Evolutionary conservation across 177 flowering plant species (phyloP).

Genomic region (Vitis hybrid): DNA sequence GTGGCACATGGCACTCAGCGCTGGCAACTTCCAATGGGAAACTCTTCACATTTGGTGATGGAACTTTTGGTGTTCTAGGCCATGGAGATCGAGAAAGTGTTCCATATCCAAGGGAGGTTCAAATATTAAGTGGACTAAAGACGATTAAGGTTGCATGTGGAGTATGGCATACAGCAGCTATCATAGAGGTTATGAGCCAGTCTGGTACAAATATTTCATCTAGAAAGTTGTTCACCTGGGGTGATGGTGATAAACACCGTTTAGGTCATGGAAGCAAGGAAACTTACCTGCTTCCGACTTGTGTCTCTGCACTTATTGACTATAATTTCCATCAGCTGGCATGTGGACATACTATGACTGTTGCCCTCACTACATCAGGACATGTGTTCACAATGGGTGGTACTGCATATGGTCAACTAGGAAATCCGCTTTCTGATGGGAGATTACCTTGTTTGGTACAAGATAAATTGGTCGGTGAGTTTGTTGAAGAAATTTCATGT

Average conservation of each 20-base stretch:
- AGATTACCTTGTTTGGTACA: constrained; percentile 38
- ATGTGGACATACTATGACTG: constrained; percentile 47
- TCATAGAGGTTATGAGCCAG: constrained; percentile 40
- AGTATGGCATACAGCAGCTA: constrained; percentile 55
- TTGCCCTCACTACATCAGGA: constrained; percentile 55
- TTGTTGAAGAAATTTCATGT: constrained; percentile 54
- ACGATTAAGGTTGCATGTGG: constrained; percentile 49
- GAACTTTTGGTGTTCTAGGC: constrained; percentile 46
- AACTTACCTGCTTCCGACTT: constrained; percentile 37
- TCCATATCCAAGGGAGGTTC: constrained; percentile 40
- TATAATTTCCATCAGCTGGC: constrained; percentile 49
- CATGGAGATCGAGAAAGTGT: constrained; percentile 45
- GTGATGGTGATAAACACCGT: constrained; percentile 49
- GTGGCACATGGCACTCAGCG: constrained; percentile 54
- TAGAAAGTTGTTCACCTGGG: constrained; percentile 54
- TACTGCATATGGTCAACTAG: constrained; percentile 46
- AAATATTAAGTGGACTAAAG: constrained; percentile 32
- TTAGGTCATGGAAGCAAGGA: constrained; percentile 53
- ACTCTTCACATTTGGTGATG: constrained; percentile 49
- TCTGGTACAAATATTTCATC: constrained; percentile 30
- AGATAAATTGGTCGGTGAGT: constrained; percentile 45
- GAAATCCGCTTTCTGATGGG: constrained; percentile 42
- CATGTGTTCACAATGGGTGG: constrained; percentile 57
- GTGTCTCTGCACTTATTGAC: constrained; percentile 46
- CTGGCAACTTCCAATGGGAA: constrained; percentile 42